These are phyloP conservation scores for Sclerotinia subarctica DNA, from an alignment of 2,329 filamentous ascomycete species.

Conservation along the genomic window DNA sequence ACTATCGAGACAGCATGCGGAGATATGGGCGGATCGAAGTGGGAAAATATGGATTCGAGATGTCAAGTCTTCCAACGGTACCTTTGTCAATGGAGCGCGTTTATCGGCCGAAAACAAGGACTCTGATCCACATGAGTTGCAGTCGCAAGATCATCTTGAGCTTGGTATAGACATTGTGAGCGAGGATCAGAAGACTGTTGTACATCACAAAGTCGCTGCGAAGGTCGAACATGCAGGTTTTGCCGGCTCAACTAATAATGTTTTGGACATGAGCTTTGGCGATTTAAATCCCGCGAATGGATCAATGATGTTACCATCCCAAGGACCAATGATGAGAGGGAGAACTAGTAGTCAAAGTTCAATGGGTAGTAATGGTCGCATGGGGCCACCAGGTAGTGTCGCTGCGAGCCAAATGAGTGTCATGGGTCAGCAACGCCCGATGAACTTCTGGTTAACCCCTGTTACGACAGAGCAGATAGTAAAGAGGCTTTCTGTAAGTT, in stretches of 20 bases:
- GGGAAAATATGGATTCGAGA: conserved; percentile 96
- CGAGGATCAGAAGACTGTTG: conserved; percentile 96
- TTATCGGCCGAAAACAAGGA: conserved; percentile 93
- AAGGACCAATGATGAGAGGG: conserved; percentile 67
- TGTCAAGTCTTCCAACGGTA: conserved; percentile 97
- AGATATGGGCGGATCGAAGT: conserved; percentile 82
- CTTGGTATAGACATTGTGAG: conserved; percentile 98
- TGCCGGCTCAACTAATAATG: conserved; percentile 68
- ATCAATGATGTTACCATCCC: conserved; percentile 63
- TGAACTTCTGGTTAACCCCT: conserved; percentile 82
- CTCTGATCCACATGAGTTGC: conserved; percentile 90
- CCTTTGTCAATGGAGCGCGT: conserved; percentile 90
- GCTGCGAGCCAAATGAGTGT: conserved; percentile 51
- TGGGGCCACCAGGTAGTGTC: conserved; percentile 52
- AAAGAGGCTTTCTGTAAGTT: conserved; percentile 55
- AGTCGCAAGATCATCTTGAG: conserved; percentile 87
- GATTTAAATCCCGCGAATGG: conserved; percentile 81
- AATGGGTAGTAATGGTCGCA: conserved; percentile 58
- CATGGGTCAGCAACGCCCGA: conserved; percentile 68
- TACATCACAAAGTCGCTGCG: conserved; percentile 96
- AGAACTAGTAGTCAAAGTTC: conserved; percentile 66
- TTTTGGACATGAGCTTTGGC: conserved; percentile 86
- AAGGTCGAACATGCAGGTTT: conserved; percentile 95
- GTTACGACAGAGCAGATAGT: conserved; percentile 94
- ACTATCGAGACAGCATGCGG: conserved; percentile 89